Evolutionary conservation across 1,284 basidiomycete species (phyloP).

Genomic region (Hymenochaete sp.): DNA sequence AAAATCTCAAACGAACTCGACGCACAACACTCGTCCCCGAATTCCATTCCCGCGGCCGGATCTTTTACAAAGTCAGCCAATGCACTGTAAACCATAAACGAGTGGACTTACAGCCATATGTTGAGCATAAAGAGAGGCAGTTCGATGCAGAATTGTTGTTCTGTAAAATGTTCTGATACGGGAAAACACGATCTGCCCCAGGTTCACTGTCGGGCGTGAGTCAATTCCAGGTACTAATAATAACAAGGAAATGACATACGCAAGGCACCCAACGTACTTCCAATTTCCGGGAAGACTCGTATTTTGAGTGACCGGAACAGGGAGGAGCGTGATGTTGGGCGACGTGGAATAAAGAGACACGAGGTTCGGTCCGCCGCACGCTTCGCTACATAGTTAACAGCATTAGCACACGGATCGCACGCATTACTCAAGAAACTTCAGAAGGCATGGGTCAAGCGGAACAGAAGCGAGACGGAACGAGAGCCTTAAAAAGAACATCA

Average conservation of each 20-base stretch:
- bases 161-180: conserved; percentile 48
- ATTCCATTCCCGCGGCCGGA: conserved; percentile 56
- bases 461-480: not conserved
- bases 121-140: conserved; percentile 55
- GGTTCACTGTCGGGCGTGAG: conserved; percentile 27
- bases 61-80: no score
- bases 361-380: conserved; percentile 63
- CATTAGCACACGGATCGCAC: not conserved
- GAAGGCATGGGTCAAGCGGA: not conserved
- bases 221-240: not conserved
- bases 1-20: not conserved
- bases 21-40: conserved; percentile 23
- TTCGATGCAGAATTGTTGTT: conserved; percentile 53
- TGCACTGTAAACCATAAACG: no score
- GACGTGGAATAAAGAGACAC: conserved; percentile 58
- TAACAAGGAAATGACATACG: conserved; percentile 32
- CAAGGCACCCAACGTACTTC: conserved; percentile 56
- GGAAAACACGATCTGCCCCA: conserved; percentile 38
- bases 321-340: conserved; percentile 41
- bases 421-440: not conserved
- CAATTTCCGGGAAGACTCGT: conserved; percentile 52
- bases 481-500: not conserved
- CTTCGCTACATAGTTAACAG: conserved; percentile 35
- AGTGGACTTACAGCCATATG: no score
- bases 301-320: conserved; percentile 49